Evolutionary conservation across 2,329 filamentous ascomycete genomes (phyloP), one percentile per base, ranked within the genome.

Genomic region (Lecanicillium sp.): DNA sequence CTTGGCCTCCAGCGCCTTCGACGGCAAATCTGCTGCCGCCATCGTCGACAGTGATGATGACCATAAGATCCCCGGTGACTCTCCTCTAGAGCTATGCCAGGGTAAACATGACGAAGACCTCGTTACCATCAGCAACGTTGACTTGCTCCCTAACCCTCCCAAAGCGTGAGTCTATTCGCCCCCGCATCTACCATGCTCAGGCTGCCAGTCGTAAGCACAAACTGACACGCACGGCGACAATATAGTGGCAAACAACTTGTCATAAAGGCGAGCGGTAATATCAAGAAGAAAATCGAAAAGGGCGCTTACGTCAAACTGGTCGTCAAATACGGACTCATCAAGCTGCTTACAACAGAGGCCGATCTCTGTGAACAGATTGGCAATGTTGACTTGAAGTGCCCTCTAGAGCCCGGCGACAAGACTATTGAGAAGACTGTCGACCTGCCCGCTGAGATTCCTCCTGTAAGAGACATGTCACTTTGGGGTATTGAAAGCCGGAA

Each of bases 251-350:
- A 78, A 51, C 75, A 75, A 15, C 80, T 98, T 38, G 69, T 72
- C 43, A 94, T 98, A 67, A 77, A 78, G 47, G 92, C 89, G 33
- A 71, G 66, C 22, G 92, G 90, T 41, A 76, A 67, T n/a, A 74
- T 96, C 47, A 73, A 72, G 50, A 64, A 94, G 54, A 64, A 71
- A 37, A 79, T 98, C 47, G 74, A 79, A 40, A 59, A 87, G 42
- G 90, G 87, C 42, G 86, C 90, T 43, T 86, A 85, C 52, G 83
- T 95, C 45, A 71, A 82, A 34, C 61, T 98, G 29, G 75, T 80
- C 49, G 90, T 98, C 65, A 95, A 95, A 67, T 95, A 94, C 62
- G 90, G 90, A 44, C 71, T 95, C 48, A 95, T 98, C 61, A 85
- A 80, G 40, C 75, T 98, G 47, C 78, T 98, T 62, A 85, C 76